Conservation (phyloP, 1,139 yeast genomes). For the Hyphopichia buzzinii region DNA sequence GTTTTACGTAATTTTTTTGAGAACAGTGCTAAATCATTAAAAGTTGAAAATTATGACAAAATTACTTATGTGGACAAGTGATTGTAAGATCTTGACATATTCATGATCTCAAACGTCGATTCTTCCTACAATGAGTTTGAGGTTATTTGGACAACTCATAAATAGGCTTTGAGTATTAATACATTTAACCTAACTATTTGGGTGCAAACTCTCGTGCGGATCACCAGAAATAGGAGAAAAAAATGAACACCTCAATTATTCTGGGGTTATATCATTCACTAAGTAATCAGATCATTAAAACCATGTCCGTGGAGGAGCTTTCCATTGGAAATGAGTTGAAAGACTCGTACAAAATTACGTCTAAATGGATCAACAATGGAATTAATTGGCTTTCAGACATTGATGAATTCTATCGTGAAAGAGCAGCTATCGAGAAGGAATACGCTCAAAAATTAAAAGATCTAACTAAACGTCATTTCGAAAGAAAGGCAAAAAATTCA, state of each 20-base stretch:
- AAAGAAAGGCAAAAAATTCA: slow-evolving; percentile 69
- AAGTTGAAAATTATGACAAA: too few relatives aligned
- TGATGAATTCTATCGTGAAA: slow-evolving; percentile 78
- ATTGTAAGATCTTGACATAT: too few relatives aligned
- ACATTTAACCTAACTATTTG: too few relatives aligned
- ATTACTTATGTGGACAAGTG: too few relatives aligned
- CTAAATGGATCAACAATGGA: slow-evolving; percentile 74
- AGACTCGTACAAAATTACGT: slow-evolving; percentile 75
- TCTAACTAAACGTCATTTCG: slow-evolving; percentile 68
- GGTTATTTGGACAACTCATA: too few relatives aligned
- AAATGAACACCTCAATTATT: not conserved
- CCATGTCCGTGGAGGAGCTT: slow-evolving; percentile 21
- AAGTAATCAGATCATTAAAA: not conserved
- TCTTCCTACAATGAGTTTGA: too few relatives aligned
- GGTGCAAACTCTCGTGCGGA: not conserved
- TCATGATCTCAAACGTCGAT: too few relatives aligned
- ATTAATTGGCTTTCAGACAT: slow-evolving; percentile 74
- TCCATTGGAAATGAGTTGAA: slow-evolving; percentile 69
- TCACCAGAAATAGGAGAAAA: not conserved
- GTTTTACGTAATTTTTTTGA: too few relatives aligned
- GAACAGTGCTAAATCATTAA: too few relatives aligned
- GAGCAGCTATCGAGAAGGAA: slow-evolving; percentile 80
- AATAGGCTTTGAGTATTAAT: too few relatives aligned
- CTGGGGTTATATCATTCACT: not conserved
- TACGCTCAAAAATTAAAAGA: slow-evolving; percentile 67